Percentiles rank a stretch among this genome's conserved stretches.
Conservation (phyloP, 805 yeast species). For the Spencermartinsiella europaea region DNA sequence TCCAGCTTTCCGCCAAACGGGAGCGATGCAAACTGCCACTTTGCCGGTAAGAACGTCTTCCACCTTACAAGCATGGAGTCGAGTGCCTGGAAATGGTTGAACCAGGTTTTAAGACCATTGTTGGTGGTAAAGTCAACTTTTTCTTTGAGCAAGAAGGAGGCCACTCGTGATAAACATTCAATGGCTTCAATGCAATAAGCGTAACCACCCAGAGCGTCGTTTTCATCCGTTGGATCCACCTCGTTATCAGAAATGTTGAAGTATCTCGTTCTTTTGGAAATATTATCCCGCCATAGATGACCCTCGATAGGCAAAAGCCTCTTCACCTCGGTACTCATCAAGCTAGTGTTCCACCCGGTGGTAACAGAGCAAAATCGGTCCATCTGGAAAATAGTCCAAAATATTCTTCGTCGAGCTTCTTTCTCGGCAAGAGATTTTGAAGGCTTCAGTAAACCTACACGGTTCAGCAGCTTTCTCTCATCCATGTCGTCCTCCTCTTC, state of each 20-base stretch:
- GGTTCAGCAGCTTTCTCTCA: conserved; percentile 8
- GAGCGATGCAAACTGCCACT: conserved; percentile 12
- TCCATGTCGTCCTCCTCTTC: conserved; percentile 15
- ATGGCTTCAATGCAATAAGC: conserved; percentile 16
- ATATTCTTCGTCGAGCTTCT: conserved; percentile 16
- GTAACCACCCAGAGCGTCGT: conserved; percentile 15
- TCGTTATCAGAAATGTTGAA: conserved; percentile 13
- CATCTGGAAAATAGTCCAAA: conserved; percentile 16
- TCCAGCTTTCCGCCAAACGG: conserved; percentile 6
- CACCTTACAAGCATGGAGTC: conserved; percentile 14
- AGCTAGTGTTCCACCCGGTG: conserved; percentile 19
- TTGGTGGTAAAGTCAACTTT: conserved; percentile 5
- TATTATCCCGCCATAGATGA: conserved; percentile 4
- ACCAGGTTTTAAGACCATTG: conserved; percentile 11
- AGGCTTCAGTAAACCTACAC: conserved; percentile 12
- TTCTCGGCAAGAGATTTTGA: conserved; percentile 10
- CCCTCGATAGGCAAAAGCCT: conserved; percentile 15
- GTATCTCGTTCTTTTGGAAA: conserved; percentile 9
- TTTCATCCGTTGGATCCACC: conserved; percentile 9
- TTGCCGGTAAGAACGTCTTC: conserved; percentile 13
- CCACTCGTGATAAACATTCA: conserved; percentile 12
- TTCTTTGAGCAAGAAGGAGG: conserved; percentile 8
- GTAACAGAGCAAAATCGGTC: conserved; percentile 18
- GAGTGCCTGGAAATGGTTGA: conserved; percentile 12
- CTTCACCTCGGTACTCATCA: conserved; percentile 12